A percentile compares a stretch with the other conserved stretches of the same genome.
phyloP scores from a whole-genome alignment of 1,284 basidiomycete genomes.

The Cryptococcus deneoformans region DNA sequence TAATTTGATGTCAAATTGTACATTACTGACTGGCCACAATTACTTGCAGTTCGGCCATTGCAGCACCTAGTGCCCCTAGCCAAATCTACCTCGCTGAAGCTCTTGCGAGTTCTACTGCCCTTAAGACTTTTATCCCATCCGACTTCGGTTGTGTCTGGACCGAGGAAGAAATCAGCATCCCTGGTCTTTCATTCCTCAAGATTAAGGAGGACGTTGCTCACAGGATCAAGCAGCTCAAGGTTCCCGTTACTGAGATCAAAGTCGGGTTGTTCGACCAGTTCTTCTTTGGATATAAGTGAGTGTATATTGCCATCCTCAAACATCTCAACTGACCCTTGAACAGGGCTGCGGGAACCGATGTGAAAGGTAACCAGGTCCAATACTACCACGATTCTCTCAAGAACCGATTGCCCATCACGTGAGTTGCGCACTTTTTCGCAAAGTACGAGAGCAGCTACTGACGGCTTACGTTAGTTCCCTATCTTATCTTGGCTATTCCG shows the following conservation, averaged over 20 bases:
- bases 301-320: not conserved
- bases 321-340: not conserved
- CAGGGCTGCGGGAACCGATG: constrained; percentile 7
- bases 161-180: constrained; percentile 7
- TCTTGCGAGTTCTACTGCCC: constrained; percentile 6
- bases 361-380: constrained; percentile 6
- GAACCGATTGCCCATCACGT: constrained; percentile 8
- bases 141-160: constrained; percentile 21
- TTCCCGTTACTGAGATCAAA: constrained; percentile 12
- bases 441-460: no score
- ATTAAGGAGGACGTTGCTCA: constrained; percentile 10
- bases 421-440: constrained; percentile 1
- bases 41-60: no score
- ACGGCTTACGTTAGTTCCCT: constrained; percentile 1
- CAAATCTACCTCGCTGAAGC: constrained; percentile 13
- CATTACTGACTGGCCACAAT: no score
- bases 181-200: constrained; percentile 3
- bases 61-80: no score
- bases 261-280: constrained; percentile 9
- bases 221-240: constrained; percentile 6
- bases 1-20: not conserved
- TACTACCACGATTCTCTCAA: constrained; percentile 7
- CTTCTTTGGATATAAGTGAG: constrained; percentile 11
- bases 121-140: constrained; percentile 21
- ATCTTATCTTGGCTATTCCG: constrained; percentile 7